Percentiles rank a stretch among this genome's conserved stretches.
phyloP scores from a whole-genome alignment of 1,284 basidiomycete genomes.

The Rhodotorula mucilaginosa region DNA sequence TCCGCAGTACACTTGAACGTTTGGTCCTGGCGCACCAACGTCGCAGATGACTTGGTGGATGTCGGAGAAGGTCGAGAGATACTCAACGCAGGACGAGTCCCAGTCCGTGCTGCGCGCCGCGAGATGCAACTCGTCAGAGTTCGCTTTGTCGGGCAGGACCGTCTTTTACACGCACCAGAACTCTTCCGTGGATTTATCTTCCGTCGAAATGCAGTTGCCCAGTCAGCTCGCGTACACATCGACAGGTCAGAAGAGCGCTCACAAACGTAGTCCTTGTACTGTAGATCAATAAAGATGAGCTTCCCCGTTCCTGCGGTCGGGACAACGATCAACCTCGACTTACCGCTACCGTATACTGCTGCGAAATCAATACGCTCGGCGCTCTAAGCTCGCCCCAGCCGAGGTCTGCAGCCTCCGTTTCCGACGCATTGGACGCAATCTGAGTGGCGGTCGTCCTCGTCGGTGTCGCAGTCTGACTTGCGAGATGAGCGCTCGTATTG shows the following conservation, averaged over 20 bases:
- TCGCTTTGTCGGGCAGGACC: background rate
- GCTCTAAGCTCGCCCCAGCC: no score
- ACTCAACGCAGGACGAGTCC: slow-evolving; percentile 17
- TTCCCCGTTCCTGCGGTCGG: background rate
- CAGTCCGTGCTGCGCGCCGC: background rate
- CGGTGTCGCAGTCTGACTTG: no score
- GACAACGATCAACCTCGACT: background rate
- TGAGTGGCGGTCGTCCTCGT: no score
- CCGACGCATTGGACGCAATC: no score
- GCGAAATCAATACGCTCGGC: no score
- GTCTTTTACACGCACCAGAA: background rate
- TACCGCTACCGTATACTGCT: background rate
- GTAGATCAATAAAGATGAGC: background rate
- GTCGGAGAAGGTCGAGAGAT: slow-evolving; percentile 19
- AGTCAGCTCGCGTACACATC: background rate
- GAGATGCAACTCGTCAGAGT: no score
- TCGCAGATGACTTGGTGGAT: slow-evolving; percentile 19
- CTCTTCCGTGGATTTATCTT: slow-evolving; percentile 7
- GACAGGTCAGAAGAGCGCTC: background rate
- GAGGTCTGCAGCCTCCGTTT: no score
- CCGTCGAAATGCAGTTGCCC: no score
- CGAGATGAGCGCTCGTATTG: no score
- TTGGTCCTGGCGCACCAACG: background rate
- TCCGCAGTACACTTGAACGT: slow-evolving; percentile 15
- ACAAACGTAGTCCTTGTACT: slow-evolving; percentile 15